phyloP scores from a whole-genome alignment of 225 moss, liverwort and hornwort genomes.

The Straminergon stramineum region DNA sequence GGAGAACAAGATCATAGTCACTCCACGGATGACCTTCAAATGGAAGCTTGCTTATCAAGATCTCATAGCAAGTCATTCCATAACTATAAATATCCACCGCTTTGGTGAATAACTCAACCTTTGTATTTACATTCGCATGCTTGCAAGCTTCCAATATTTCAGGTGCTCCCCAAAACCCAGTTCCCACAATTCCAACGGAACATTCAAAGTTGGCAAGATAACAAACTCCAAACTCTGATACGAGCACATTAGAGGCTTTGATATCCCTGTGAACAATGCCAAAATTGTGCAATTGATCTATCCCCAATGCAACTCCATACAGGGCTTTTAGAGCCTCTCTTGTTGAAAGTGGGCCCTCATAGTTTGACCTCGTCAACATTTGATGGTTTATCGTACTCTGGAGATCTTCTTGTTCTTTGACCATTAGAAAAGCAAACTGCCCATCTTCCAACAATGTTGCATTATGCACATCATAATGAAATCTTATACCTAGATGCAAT shows the following conservation, averaged over 20 bases:
- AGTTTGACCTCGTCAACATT: rapidly evolving
- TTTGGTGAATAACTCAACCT: not conserved
- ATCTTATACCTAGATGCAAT: too few species aligned
- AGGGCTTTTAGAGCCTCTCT: rapidly evolving
- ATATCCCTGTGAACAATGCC: not conserved
- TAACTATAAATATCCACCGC: not conserved
- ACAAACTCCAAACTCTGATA: rapidly evolving
- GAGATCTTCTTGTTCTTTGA: not conserved
- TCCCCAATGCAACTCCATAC: not conserved
- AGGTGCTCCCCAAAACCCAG: not conserved
- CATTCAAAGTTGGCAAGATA: rapidly evolving
- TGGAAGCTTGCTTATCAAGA: not conserved
- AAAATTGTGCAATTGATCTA: not conserved
- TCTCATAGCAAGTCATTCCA: not conserved
- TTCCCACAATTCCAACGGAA: not conserved
- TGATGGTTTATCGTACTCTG: rapidly evolving
- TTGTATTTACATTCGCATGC: not conserved
- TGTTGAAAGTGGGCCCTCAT: not conserved
- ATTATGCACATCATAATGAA: too few species aligned
- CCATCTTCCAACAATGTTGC: not conserved
- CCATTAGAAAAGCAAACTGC: not conserved
- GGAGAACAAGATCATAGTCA: not conserved
- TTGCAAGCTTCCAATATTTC: not conserved
- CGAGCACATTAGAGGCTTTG: not conserved
- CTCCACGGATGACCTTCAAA: not conserved